Evolutionary conservation across 805 yeast genomes (phyloP).

Genomic region (Pichia phayaonensis): DNA sequence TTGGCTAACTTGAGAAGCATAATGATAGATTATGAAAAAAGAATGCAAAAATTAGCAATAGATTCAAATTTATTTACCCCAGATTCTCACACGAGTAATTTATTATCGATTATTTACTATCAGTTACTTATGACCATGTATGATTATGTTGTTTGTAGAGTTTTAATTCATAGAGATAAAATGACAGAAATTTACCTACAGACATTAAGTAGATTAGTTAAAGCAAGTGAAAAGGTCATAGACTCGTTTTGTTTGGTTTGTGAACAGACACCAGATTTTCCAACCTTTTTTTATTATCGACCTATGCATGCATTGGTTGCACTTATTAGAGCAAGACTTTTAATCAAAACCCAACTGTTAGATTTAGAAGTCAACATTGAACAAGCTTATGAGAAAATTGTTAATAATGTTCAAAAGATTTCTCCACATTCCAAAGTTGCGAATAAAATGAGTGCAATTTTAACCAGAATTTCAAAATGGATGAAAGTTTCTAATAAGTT

Average conservation of each 20-base stretch:
- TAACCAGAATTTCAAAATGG: constrained; percentile 32
- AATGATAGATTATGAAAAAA: constrained; percentile 34
- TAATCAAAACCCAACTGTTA: constrained; percentile 36
- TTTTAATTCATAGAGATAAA: constrained; percentile 24
- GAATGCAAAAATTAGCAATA: constrained; percentile 32
- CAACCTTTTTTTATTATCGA: constrained; percentile 46
- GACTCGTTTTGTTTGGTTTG: constrained; percentile 37
- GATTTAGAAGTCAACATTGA: constrained; percentile 29
- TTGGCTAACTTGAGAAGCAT: constrained; percentile 20
- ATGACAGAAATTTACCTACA: constrained; percentile 30
- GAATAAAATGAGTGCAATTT: constrained; percentile 27
- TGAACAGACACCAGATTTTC: constrained; percentile 33
- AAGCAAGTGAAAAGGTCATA: constrained; percentile 39
- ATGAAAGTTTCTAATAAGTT: constrained; percentile 31
- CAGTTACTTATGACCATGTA: constrained; percentile 45
- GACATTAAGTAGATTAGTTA: constrained; percentile 35
- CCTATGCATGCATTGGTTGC: constrained; percentile 47
- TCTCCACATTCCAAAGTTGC: constrained; percentile 27
- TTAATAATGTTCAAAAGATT: constrained; percentile 17
- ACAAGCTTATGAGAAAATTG: constrained; percentile 24
- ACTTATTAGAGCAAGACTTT: constrained; percentile 37
- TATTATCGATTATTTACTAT: constrained; percentile 40
- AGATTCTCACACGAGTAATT: constrained; percentile 30
- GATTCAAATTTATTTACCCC: constrained; percentile 33
- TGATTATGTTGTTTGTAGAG: constrained; percentile 42